These are phyloP conservation scores for Fraxinus latifolia DNA, from an alignment of 305 asterid genomes.

Conservation along the genomic window DNA sequence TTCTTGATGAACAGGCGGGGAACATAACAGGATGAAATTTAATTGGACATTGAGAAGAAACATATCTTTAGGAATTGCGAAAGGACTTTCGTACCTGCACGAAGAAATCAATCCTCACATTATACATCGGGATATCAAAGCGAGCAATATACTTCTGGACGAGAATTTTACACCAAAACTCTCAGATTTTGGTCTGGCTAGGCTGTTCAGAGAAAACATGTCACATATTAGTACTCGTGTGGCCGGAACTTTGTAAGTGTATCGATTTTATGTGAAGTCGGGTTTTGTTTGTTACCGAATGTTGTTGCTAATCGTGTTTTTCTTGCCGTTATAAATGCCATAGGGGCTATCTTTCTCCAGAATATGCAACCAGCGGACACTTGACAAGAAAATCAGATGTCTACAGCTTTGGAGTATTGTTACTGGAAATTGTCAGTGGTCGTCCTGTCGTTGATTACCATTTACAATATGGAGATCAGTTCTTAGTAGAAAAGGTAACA, in stretches of 20 bases:
- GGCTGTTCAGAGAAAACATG: slow-evolving; percentile 46
- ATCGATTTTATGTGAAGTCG: background rate
- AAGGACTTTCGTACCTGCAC: slow-evolving; percentile 64
- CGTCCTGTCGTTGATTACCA: slow-evolving; percentile 51
- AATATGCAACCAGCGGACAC: slow-evolving; percentile 76
- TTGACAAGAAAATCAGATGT: slow-evolving; percentile 75
- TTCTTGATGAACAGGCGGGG: slow-evolving; percentile 39
- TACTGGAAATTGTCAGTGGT: slow-evolving; percentile 67
- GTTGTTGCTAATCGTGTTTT: slow-evolving; percentile 22
- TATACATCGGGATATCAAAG: slow-evolving; percentile 73
- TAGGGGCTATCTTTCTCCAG: slow-evolving; percentile 90
- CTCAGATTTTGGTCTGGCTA: slow-evolving; percentile 82
- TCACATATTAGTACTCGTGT: slow-evolving; percentile 78
- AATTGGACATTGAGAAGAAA: slow-evolving; percentile 53
- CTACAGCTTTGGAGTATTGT: slow-evolving; percentile 77
- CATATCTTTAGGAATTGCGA: slow-evolving; percentile 53
- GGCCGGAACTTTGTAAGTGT: slow-evolving; percentile 77
- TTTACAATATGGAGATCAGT: slow-evolving; percentile 57
- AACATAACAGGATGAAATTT: slow-evolving; percentile 50
- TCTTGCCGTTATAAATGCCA: background rate
- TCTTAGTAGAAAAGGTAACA: slow-evolving; percentile 68
- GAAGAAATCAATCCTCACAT: slow-evolving; percentile 64
- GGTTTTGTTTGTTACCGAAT: background rate
- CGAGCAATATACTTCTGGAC: slow-evolving; percentile 74
- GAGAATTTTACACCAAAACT: slow-evolving; percentile 56